Evolutionary conservation across 352 stramenopile species (phyloP).

Genomic region (Blastocystis sp.): DNA sequence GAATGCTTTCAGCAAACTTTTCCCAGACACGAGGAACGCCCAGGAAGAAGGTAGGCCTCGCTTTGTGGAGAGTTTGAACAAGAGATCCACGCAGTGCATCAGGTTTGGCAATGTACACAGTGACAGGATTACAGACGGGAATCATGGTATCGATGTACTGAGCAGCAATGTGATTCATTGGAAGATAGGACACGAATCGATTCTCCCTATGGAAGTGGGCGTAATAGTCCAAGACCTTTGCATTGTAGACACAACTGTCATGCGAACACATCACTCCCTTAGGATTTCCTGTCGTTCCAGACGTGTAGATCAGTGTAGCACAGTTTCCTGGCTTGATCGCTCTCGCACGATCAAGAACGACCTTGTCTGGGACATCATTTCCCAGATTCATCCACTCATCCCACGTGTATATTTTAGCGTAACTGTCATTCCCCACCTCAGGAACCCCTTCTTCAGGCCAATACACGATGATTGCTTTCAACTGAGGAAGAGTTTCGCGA

Average conservation of each 20-base stretch:
- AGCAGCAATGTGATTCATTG: constrained; percentile 69
- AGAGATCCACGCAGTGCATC: constrained; percentile 74
- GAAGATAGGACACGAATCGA: constrained; percentile 64
- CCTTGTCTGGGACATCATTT: constrained; percentile 19
- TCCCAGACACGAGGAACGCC: constrained; percentile 76
- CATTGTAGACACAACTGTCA: constrained; percentile 65
- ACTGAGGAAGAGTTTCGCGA: constrained; percentile 74
- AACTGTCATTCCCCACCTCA: constrained; percentile 66
- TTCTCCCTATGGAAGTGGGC: constrained; percentile 63
- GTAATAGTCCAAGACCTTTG: neutral
- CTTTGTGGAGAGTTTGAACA: constrained; percentile 68
- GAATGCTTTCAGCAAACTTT: constrained; percentile 70
- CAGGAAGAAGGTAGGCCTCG: constrained; percentile 75
- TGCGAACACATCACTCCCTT: constrained; percentile 79
- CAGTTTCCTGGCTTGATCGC: constrained; percentile 67
- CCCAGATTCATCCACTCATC: constrained; percentile 68
- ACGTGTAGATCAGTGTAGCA: constrained; percentile 67
- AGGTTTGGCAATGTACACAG: constrained; percentile 72
- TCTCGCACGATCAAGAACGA: constrained; percentile 29
- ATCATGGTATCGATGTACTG: constrained; percentile 67
- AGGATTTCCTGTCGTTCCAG: constrained; percentile 67
- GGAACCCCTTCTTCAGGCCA: constrained; percentile 65
- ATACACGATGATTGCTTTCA: constrained; percentile 86
- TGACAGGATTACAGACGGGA: constrained; percentile 66
- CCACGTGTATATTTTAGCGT: constrained; percentile 68